These are phyloP conservation scores for Colletotrichum agaves DNA, from an alignment of 2,329 filamentous ascomycete genomes.

Conservation along the genomic window DNA sequence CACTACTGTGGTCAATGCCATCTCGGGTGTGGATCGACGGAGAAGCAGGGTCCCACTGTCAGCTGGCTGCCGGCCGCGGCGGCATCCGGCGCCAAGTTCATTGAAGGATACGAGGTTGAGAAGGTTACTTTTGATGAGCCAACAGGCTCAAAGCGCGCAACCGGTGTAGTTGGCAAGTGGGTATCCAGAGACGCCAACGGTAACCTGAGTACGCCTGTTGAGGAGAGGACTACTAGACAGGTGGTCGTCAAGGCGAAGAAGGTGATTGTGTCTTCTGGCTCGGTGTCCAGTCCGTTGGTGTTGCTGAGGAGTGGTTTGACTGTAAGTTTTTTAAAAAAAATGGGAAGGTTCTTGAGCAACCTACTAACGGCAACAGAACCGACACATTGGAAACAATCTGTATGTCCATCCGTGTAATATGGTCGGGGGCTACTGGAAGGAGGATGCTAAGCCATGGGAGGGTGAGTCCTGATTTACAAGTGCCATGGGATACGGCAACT, in stretches of 20 bases:
- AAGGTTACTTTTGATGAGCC: constrained; percentile 74
- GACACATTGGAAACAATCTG: constrained; percentile 83
- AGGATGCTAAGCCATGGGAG: constrained; percentile 78
- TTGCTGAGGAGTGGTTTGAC: constrained; percentile 81
- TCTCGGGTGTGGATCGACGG: constrained; percentile 70
- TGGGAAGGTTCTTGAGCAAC: background rate
- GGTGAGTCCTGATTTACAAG: constrained; percentile 44
- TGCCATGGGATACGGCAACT: background rate
- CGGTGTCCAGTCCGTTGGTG: constrained; percentile 80
- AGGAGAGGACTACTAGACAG: constrained; percentile 63
- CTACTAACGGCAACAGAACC: constrained; percentile 63
- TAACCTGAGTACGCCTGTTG: constrained; percentile 61
- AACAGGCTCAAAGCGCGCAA: constrained; percentile 63
- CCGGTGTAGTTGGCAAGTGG: constrained; percentile 81
- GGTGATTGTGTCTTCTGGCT: constrained; percentile 82
- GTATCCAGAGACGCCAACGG: constrained; percentile 74
- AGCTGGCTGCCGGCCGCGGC: constrained; percentile 85
- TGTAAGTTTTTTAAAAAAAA: constrained; percentile 56
- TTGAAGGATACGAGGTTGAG: constrained; percentile 83
- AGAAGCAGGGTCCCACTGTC: constrained; percentile 83
- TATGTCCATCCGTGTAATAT: constrained; percentile 80
- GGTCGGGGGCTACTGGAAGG: constrained; percentile 71
- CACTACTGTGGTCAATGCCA: constrained; percentile 79
- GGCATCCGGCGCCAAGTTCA: constrained; percentile 79
- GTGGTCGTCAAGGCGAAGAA: constrained; percentile 82